Evolutionary conservation across 768 basidiomycete species (phyloP), one percentile per base, ranked within the genome.

Genomic region (Tylopilus sp.): DNA sequence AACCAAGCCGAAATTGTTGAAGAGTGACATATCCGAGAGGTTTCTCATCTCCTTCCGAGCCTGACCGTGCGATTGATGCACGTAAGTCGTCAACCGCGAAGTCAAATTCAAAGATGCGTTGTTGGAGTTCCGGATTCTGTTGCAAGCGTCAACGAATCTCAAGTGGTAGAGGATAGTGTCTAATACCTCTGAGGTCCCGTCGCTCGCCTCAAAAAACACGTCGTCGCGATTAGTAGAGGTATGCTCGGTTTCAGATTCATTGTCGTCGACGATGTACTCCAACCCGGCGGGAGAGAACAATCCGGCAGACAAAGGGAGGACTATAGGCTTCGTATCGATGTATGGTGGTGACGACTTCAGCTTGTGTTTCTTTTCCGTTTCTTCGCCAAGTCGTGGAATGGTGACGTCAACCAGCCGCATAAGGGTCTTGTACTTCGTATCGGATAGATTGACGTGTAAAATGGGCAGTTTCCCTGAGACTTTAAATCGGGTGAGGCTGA

Each of bases 321-420:
- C 62, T 7, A 65, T 71, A 40, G 73, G 51, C 30, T 70, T 60
- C 22, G 63, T 61, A 26, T 63, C 59, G 24, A 48, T 53, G 2
- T 49, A 67, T 37, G 65, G 59, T 42, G 58, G 40, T 10, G 63
- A 63, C 4, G 59, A 57, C 28, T 45, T 63, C 40, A 47, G 58
- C 42, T 52, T 61, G 45, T 48, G 45, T 46, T 52, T 48, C 12
- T 68, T 66, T 43, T 61, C 68, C 28, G 61, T 56, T 22, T 72
- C 76, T 24, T 80, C 75, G 40, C 81, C 86, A 60, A 98, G 87
- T 53, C 86, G 81, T 14, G 97, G 97, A 34, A 98, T 85, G 26
- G 86, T 83, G 25, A 94, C 85, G 62, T 98, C 95, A 61, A 98
- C 81, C 52, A 98, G 76, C 10, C 91, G 84, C 90, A 99, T 92